Base-by-base conservation (phyloP, 805 yeast species). In the Ogataea neopini region DNA sequence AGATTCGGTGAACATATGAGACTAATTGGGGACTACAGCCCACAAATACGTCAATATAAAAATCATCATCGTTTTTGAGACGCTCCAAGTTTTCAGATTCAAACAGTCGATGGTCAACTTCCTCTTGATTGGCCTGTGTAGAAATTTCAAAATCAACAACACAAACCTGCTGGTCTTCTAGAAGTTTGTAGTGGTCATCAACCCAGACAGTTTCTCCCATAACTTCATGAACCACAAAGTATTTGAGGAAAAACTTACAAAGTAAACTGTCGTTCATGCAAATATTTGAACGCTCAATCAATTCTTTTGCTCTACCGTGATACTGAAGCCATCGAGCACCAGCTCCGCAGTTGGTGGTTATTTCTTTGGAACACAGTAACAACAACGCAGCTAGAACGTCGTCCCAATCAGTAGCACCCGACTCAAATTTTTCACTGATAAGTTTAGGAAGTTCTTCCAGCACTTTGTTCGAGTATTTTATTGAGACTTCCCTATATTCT, bases 121-220 rank as follows among this genome's bases (percentile, higher is more conserved):
- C 46, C 22, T 26, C 22, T 29, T 37, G 20, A 15, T 25, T 30
- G 3, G 40, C 8, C 6, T n/a, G 13, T 6, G 40, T 19, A 23
- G 37, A 34, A 4, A 34, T 13, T 10, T 18, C 14, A 14, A 34
- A 14, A 34, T 34, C 37, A 5, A 34, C 13, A 34, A 34, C 18
- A 6, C 18, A 19, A 11, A 36, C 20, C 18, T 36, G 18, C 9
- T 18, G 18, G 7, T 18, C 25, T 30, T 14, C 23, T 50, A 13
- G 49, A 37, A 9, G 28, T 7, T 46, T 37, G 14, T 44, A 13
- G 19, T 40, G 45, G 26, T 62, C 63, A 35, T 57, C 54, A 15
- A 59, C 57, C 73, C 72, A 70, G 2, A 71, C 73, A 0, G 76
- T 72, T 40, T 70, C 73, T 3, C 74, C 73, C 74, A 73, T 68